Evolutionary conservation across 2,329 filamentous ascomycete species (phyloP), one percentile per base, ranked within the genome.

Genomic region (Cercospora zeina): DNA sequence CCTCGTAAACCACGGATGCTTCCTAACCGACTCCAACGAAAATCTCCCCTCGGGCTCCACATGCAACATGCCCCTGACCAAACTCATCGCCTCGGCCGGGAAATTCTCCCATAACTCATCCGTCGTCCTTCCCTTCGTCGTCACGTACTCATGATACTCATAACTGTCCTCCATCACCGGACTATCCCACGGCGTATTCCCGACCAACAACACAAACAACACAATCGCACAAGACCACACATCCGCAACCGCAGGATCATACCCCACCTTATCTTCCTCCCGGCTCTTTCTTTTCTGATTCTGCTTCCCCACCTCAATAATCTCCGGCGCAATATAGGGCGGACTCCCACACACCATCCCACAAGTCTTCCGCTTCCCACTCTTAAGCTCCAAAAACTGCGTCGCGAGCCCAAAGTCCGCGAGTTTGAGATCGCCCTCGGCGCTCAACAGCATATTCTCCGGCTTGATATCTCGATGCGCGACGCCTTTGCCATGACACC

Each of bases 221-320:
- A 99, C 96, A 58, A 99, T 92, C 34, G 95, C 95, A 70, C 93
- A 97, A 14, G 93, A 97, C 96, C 96, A 99, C 61, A 99, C 88
- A 73, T 99, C 95, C 37, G 91, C 90, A 45, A 91, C 78, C 65
- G 97, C 91, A 7, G 93, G 87, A 31, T 84, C 82, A 72, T 93
- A 93, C 59, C 89, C 86, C 53, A 74, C 71, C 27, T 82, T 79
- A 56, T 82, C 70, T 30, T 82, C 77, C 39, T 82, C 57, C 10
- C 59, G 74, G 53, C 74, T 78, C 72, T 80, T 82, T 63, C 73
- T 72, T 65, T 80, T 77, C 69, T 74, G 74, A 61, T 78, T 79
- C 51, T 73, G 69, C 58, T 77, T 80, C 50, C 83, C 83, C 33
- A 76, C 75, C 16, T 75, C 78, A 16, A 88, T 78, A 30, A 99